Conservation (phyloP, 129 eudicot species). For the Kitagawia praeruptora region DNA sequence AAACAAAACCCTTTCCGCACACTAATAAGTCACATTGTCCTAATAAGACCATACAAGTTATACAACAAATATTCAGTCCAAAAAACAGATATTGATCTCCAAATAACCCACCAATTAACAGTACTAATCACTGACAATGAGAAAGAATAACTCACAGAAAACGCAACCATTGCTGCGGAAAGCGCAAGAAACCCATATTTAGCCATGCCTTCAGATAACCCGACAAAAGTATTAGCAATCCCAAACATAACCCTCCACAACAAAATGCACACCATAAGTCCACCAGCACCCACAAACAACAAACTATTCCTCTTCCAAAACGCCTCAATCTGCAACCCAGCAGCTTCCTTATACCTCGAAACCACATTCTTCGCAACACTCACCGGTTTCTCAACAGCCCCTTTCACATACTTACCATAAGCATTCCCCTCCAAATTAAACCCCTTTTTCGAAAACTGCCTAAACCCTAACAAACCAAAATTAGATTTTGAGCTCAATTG, state of each 20-base stretch:
- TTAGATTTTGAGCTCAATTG: slow-evolving; percentile 17
- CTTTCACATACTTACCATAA: slow-evolving; percentile 24
- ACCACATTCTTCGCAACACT: slow-evolving; percentile 27
- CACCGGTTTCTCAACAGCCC: slow-evolving; percentile 47
- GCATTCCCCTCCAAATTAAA: slow-evolving; percentile 35
- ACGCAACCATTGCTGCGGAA: slow-evolving; percentile 78
- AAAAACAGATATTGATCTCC: neutral
- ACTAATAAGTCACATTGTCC: neutral
- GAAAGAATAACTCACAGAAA: slow-evolving; percentile 61
- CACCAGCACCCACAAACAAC: slow-evolving; percentile 70
- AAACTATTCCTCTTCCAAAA: slow-evolving; percentile 82
- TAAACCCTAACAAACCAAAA: slow-evolving; percentile 40
- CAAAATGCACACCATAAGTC: slow-evolving; percentile 60
- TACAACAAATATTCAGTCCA: neutral
- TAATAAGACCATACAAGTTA: neutral
- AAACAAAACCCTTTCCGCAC: neutral
- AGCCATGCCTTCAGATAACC: slow-evolving; percentile 97
- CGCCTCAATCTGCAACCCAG: slow-evolving; percentile 79
- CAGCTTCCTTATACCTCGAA: slow-evolving; percentile 56
- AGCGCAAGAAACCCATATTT: slow-evolving; percentile 98
- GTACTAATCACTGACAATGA: neutral
- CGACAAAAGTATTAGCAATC: slow-evolving; percentile 68
- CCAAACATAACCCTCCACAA: slow-evolving; percentile 95
- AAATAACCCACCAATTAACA: neutral
- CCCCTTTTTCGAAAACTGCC: slow-evolving; percentile 40